Evolutionary conservation across 2,329 filamentous ascomycete genomes (phyloP), one percentile per base, ranked within the genome.

Genomic region (Volutella citrinella): DNA sequence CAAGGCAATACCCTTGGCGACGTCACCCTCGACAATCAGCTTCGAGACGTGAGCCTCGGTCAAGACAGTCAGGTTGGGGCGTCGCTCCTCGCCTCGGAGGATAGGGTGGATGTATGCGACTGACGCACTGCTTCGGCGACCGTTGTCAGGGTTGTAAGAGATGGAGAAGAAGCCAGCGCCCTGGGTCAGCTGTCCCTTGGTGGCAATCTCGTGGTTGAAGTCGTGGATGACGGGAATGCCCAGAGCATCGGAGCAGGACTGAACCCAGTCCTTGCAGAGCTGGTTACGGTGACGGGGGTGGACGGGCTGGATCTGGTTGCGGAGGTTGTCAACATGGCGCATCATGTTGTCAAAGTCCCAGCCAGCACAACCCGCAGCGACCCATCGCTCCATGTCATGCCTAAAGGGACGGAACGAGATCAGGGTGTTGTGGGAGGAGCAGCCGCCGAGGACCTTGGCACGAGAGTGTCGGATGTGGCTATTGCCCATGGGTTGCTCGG

Each of bases 91-190:
- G 24, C 87, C 87, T 24, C 84, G 79, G 32, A 95, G 76, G 54
- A 95, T 89, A 21, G 89, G 89, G 65, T 95, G 89, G 55, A 95
- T 90, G 66, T 95, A 95, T 13, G 89, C 89, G 15, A 95, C 88
- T 38, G 84, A 89, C 40, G 89, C 88, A 57, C 84, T 90, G 68
- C 84, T 91, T 44, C 89, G 80, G 51, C 79, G 78, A 55, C 88
- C 87, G 54, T 88, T 82, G 54, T 95, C 88, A 4, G 89, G 89
- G 68, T 95, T 94, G 69, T 95, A 95, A 22, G 86, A 82, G 48
- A 95, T 81, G 46, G 84, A 89, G 72, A 95, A 91, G 74, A 95
- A 95, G 36, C 89, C 89, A 18, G 93, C 85, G 30, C 84, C 84
- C 52, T 84, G 72, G 46, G 79, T 81, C 46, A 95, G 66, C 27